These are phyloP conservation scores for Picochlorum sp. DNA, from an alignment of 139 green algal species.

Conservation along the genomic window DNA sequence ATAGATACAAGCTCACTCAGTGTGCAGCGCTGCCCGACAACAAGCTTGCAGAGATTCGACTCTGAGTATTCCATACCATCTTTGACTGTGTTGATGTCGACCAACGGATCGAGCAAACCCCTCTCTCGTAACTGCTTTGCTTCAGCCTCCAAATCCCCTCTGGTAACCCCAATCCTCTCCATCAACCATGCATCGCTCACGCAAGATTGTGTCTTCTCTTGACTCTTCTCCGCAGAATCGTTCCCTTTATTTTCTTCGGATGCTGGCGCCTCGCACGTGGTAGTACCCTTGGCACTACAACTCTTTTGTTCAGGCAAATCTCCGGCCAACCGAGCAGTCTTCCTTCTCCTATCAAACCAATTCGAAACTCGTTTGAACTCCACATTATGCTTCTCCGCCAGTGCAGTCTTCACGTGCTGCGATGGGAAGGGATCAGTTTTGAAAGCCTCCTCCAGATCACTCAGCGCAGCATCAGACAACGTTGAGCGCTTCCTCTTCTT, in stretches of 20 bases:
- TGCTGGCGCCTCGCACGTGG: background rate
- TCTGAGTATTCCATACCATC: background rate
- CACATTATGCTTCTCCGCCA: constrained; percentile 3
- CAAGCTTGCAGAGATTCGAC: background rate
- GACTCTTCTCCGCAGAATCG: no score
- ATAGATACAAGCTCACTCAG: constrained; percentile 22
- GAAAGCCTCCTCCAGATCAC: constrained; percentile 15
- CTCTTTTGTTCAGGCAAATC: background rate
- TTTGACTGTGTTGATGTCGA: background rate
- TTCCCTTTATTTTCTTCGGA: background rate
- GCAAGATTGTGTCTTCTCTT: no score
- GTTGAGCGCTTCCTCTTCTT: background rate
- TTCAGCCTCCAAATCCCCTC: background rate
- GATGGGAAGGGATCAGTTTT: constrained; percentile 8
- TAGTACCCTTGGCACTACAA: background rate
- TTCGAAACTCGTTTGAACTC: constrained; percentile 20
- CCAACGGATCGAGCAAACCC: background rate
- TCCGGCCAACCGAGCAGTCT: background rate
- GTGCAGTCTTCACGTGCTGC: constrained; percentile 1
- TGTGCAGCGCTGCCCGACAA: constrained; percentile 31
- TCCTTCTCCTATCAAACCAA: constrained; percentile 28
- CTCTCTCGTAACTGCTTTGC: background rate
- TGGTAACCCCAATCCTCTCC: no score
- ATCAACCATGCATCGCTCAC: no score
- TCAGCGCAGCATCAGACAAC: background rate